A percentile compares a stretch with the other conserved stretches of the same genome.
phyloP scores from a whole-genome alignment of 2,329 filamentous ascomycete species.

The Fusarium miscanthi region DNA sequence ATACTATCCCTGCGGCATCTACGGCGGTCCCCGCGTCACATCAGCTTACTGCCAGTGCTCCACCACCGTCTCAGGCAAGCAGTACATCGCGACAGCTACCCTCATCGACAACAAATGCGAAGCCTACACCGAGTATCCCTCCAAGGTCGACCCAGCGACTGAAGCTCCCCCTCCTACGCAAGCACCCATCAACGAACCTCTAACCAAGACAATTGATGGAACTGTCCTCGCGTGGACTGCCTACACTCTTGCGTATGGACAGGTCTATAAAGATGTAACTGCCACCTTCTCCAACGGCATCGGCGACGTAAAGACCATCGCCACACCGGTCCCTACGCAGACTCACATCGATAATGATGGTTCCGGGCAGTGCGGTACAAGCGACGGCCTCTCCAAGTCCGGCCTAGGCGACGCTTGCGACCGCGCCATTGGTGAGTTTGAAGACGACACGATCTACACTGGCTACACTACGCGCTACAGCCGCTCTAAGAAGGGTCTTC shows the following conservation, averaged over 20 bases:
- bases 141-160: background rate
- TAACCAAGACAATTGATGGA: slow-evolving; percentile 7
- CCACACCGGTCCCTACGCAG: background rate
- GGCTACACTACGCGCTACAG: slow-evolving; percentile 16
- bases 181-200: background rate
- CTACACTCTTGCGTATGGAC: background rate
- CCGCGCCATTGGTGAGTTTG: slow-evolving; percentile 4
- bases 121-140: background rate
- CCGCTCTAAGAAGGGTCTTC: slow-evolving; percentile 7
- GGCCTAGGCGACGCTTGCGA: slow-evolving; percentile 14
- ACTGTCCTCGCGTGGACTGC: slow-evolving; percentile 2
- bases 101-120: background rate
- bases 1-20: background rate
- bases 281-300: background rate
- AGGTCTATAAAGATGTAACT: background rate
- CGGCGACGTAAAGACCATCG: background rate
- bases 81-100: background rate
- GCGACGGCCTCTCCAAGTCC: slow-evolving; percentile 11
- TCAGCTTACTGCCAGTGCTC: slow-evolving; percentile 9
- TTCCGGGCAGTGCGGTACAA: background rate
- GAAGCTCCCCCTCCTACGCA: slow-evolving; percentile 1
- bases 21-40: background rate
- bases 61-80: slow-evolving; percentile 3
- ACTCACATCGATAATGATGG: slow-evolving; percentile 21
- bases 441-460: slow-evolving; percentile 9